These are phyloP conservation scores for Cladophialophora chaetospira DNA, from an alignment of 2,329 filamentous ascomycete species.

Conservation along the genomic window DNA sequence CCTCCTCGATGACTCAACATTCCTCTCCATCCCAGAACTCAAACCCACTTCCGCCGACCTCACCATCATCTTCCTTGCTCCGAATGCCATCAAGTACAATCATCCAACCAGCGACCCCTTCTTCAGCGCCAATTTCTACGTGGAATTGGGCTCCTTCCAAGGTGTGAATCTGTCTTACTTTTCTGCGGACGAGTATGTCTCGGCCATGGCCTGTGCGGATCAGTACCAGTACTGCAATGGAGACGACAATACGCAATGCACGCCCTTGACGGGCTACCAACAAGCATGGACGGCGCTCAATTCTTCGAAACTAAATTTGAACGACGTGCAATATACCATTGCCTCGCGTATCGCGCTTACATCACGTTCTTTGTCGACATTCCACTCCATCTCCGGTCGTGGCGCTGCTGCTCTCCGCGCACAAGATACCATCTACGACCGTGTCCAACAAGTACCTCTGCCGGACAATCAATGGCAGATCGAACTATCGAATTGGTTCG, in stretches of 20 bases:
- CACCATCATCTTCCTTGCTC: constrained; percentile 34
- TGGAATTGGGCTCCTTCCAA: constrained; percentile 1
- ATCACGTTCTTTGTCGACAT: constrained; percentile 7
- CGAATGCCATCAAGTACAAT: constrained; percentile 32
- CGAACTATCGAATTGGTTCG: constrained; percentile 39
- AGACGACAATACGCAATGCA: constrained; percentile 28
- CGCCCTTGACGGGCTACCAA: constrained; percentile 26
- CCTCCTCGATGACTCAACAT: constrained; percentile 9
- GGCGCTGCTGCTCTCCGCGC: constrained; percentile 25
- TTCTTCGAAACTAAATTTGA: constrained; percentile 12
- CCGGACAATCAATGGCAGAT: constrained; percentile 41
- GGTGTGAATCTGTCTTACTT: constrained; percentile 17
- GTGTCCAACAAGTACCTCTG: constrained; percentile 27
- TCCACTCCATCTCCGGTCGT: constrained; percentile 12
- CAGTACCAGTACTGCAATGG: constrained; percentile 39
- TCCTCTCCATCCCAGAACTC: constrained; percentile 37
- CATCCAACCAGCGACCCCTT: constrained; percentile 37
- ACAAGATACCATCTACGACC: constrained; percentile 14
- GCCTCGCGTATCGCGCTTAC: constrained; percentile 17
- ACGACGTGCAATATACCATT: constrained; percentile 17
- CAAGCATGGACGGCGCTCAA: constrained; percentile 15
- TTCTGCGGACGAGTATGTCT: constrained; percentile 32
- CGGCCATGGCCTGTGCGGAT: constrained; percentile 38
- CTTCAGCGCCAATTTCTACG: constrained; percentile 35
- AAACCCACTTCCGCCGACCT: constrained; percentile 37